These are phyloP conservation scores for Spatholobus suberectus DNA, from an alignment of 306 rosid genomes.

Conservation along the genomic window DNA sequence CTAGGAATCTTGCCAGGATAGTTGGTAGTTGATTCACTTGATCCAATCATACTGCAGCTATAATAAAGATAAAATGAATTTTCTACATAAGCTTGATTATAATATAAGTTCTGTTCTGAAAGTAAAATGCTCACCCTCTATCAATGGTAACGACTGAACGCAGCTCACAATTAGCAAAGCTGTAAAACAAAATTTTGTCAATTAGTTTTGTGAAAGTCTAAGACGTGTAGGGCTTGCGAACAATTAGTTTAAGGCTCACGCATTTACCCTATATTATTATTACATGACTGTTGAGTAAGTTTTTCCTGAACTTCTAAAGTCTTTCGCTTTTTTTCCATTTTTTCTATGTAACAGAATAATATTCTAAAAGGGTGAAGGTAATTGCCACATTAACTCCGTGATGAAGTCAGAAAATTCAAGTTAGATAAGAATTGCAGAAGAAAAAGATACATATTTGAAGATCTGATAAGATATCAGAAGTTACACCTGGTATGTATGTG, in stretches of 20 bases:
- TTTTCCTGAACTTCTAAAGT: neutral
- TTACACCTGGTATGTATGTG: neutral
- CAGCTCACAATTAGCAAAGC: slow-evolving; percentile 85
- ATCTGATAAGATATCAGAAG: neutral
- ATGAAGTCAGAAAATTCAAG: neutral
- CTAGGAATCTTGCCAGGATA: slow-evolving; percentile 72
- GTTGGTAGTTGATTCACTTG: slow-evolving; percentile 63
- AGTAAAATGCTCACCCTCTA: slow-evolving; percentile 58
- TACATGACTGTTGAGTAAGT: neutral
- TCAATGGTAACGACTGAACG: slow-evolving; percentile 78
- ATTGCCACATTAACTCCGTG: neutral
- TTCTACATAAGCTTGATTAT: neutral
- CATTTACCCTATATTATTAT: neutral
- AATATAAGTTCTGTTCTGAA: neutral
- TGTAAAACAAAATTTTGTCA: slow-evolving; percentile 48
- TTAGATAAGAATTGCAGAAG: slow-evolving; percentile 2
- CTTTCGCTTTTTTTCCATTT: neutral
- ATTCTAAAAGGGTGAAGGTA: neutral
- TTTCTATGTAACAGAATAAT: neutral
- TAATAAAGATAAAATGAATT: slow-evolving; percentile 1
- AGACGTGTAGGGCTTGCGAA: neutral
- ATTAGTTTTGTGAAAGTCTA: slow-evolving; percentile 16
- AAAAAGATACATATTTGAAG: slow-evolving; percentile 1
- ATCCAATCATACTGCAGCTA: slow-evolving; percentile 64
- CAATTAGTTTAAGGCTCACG: neutral